Evolutionary conservation across 176 grass and related monocot species (phyloP), one percentile per base, ranked within the genome.

Genomic region (Carex kokanica): DNA sequence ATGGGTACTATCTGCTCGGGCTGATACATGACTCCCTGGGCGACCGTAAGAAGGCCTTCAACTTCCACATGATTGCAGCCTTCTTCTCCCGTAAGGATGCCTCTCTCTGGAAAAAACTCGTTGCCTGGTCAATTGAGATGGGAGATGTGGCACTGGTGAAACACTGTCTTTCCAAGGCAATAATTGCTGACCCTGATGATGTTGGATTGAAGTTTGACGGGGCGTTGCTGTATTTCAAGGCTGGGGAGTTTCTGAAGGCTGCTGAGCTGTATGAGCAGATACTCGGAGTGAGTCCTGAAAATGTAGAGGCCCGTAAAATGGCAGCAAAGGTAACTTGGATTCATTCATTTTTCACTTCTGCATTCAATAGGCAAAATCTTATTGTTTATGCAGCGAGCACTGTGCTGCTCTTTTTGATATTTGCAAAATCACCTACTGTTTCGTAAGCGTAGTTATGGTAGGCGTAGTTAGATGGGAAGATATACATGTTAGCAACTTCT

Each of bases 181-280:
- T 98, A 86, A 90, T 78, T 85, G 92, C 95, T 32, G 95, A 98
- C 83, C 92, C 95, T 34, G 89, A 94, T 62, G 95, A 98, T 79
- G 86, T 87, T 12, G 87, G 89, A 49, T 78, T 93, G 32, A 98
- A 94, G 78, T 94, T 91, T 82, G 90, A 91, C 53, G 86, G 83
- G 45, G 95, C 90, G 9, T 88, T 90, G 29, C 73, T 98, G 51
- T 88, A 94, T 62, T 83, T 63, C 31, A 84, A 91, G 3, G 78
- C 91, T 36, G 82, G 27, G 11, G 90, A 98, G 14, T 93, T 91
- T 68, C 88, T 90, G 54, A 94, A 93, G 53, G 90, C 95, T 79
- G 95, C 86, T 24, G 90, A 94, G 83, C 68, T 90, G 72, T 98
- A 98, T 60, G 95, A 93, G 80, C 92, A 94, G 86, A 98, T 98